A percentile compares a stretch with the other conserved stretches of the same genome.
Conservation (phyloP, 2,329 filamentous ascomycete genomes). For the Diaporthe longicolla region DNA sequence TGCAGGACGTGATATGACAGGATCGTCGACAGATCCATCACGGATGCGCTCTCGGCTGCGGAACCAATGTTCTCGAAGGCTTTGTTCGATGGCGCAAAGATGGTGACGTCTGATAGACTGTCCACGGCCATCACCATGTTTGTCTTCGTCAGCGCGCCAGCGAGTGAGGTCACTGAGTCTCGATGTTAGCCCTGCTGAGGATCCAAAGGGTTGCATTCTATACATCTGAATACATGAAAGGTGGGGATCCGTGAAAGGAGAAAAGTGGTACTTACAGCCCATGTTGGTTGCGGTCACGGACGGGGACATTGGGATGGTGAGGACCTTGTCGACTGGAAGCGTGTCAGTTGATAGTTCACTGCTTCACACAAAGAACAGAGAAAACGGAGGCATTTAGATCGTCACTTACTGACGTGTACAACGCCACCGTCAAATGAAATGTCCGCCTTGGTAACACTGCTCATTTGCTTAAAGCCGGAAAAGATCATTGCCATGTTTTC, state of each 20-base stretch:
- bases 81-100: constrained; percentile 50
- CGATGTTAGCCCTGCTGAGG: background rate
- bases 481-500: constrained; percentile 35
- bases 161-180: constrained; percentile 50
- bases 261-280: background rate
- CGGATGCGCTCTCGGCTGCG: constrained; percentile 49
- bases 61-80: constrained; percentile 52
- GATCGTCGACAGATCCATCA: constrained; percentile 48
- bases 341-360: background rate
- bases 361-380: background rate
- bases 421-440: constrained; percentile 53
- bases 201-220: background rate
- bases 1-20: constrained; percentile 53
- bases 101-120: constrained; percentile 47
- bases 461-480: constrained; percentile 45
- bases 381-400: background rate
- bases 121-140: constrained; percentile 45
- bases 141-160: constrained; percentile 52
- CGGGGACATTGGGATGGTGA: constrained; percentile 54
- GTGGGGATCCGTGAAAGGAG: background rate
- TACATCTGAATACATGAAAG: background rate
- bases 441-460: constrained; percentile 49
- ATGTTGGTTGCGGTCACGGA: constrained; percentile 49
- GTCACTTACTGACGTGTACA: constrained; percentile 50
- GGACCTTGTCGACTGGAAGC: constrained; percentile 51